Conservation (phyloP, 2,329 filamentous ascomycete species). For the Aspergillus thermomutatus region DNA sequence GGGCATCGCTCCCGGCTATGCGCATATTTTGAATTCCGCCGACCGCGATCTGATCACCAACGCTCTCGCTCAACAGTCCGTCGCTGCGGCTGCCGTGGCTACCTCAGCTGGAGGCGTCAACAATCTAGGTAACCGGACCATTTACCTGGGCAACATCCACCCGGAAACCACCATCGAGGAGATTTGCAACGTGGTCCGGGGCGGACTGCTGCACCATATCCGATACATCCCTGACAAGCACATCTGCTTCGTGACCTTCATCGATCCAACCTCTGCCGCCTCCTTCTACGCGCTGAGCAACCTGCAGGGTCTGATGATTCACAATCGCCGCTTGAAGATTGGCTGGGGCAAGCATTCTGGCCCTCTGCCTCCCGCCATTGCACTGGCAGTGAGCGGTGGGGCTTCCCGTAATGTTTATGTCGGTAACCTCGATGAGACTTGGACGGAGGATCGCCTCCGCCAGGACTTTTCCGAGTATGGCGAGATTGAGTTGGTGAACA, state of each 20-base stretch:
- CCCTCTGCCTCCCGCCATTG: constrained; percentile 90
- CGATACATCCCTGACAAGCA: constrained; percentile 99
- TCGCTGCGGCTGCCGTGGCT: constrained; percentile 91
- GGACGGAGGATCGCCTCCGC: constrained; percentile 91
- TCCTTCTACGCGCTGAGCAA: constrained; percentile 98
- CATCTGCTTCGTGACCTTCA: constrained; percentile 99
- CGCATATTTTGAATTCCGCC: constrained; percentile 91
- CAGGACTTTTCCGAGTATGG: constrained; percentile 97
- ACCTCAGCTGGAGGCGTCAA: constrained; percentile 96
- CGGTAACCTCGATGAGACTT: constrained; percentile 93
- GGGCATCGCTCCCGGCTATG: constrained; percentile 93
- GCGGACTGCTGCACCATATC: constrained; percentile 93
- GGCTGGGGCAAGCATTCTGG: constrained; percentile 99
- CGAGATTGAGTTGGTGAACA: constrained; percentile 96
- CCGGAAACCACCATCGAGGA: constrained; percentile 98
- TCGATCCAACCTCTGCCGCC: constrained; percentile 94
- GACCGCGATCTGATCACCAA: constrained; percentile 96
- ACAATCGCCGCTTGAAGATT: constrained; percentile 96
- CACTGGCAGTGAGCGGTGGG: constrained; percentile 90
- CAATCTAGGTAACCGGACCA: constrained; percentile 94
- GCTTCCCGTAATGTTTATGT: constrained; percentile 99
- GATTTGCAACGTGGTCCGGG: constrained; percentile 97
- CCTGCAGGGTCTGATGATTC: constrained; percentile 96
- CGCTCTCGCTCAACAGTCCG: constrained; percentile 93
- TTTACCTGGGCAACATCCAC: constrained; percentile 98